Conservation (phyloP, 1,284 basidiomycete genomes). For the Apiotrichum gracile region DNA sequence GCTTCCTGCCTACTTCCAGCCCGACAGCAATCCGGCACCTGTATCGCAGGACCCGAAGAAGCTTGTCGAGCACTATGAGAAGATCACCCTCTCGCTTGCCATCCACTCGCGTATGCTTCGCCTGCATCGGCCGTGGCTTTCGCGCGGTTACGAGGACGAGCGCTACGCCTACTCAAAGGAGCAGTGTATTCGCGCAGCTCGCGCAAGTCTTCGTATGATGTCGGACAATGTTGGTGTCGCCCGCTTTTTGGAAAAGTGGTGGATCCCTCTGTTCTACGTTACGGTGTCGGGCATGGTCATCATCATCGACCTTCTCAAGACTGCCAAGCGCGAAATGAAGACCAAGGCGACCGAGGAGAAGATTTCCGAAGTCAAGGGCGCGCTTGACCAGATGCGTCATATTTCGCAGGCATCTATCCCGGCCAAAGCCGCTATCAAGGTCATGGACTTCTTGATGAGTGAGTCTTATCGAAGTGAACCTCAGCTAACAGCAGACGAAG, state of each 20-base stretch:
- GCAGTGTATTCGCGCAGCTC: constrained; percentile 47
- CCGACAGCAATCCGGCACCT: constrained; percentile 24
- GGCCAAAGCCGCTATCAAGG: constrained; percentile 44
- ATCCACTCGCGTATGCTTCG: constrained; percentile 47
- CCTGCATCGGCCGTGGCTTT: constrained; percentile 45
- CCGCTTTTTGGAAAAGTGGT: constrained; percentile 48
- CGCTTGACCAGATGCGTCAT: constrained; percentile 41
- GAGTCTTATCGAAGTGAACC: constrained; percentile 1
- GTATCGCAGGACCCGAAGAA: constrained; percentile 35
- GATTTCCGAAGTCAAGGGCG: constrained; percentile 41
- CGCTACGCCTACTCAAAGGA: constrained; percentile 47
- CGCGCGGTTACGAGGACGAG: constrained; percentile 43
- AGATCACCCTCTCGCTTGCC: constrained; percentile 45
- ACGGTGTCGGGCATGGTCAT: constrained; percentile 46
- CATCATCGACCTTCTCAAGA: constrained; percentile 46
- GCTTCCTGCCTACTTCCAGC: constrained; percentile 46
- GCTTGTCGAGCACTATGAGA: constrained; percentile 47
- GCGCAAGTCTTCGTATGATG: constrained; percentile 46
- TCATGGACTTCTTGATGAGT: constrained; percentile 47
- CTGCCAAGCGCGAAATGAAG: constrained; percentile 36
- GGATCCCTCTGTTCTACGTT: constrained; percentile 45
- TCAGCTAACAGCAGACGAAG: constrained; percentile 27
- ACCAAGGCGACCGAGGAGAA: constrained; percentile 39
- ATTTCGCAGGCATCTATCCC: constrained; percentile 45
- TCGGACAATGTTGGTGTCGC: constrained; percentile 38